phyloP scores from a whole-genome alignment of 148 eudicot genomes.

The Suaeda aralocaspica region DNA sequence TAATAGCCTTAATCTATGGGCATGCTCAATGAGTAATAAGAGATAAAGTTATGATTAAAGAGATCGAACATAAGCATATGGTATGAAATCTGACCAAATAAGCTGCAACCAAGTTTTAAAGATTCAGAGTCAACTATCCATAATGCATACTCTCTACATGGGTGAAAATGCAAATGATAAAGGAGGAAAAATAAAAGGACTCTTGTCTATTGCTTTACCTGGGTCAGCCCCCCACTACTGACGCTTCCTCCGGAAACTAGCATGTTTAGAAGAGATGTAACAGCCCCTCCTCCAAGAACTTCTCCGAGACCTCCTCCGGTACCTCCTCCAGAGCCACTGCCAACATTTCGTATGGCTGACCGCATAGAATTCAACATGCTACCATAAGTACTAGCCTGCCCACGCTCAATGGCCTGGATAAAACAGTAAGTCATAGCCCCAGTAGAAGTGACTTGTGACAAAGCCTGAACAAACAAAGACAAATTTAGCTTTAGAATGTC shows the following conservation, averaged over 20 bases:
- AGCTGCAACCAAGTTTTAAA: too few species aligned
- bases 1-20: too few species aligned
- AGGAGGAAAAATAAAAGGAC: not conserved
- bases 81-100: too few species aligned
- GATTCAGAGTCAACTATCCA: too few species aligned
- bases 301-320: too few species aligned
- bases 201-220: constrained; percentile 48
- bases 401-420: constrained; percentile 90
- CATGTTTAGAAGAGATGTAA: constrained; percentile 65
- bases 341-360: constrained; percentile 50
- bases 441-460: constrained; percentile 82
- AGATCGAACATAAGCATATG: too few species aligned
- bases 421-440: constrained; percentile 98
- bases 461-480: constrained; percentile 56
- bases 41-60: too few species aligned
- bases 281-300: constrained; percentile 44
- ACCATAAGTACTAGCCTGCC: constrained; percentile 82
- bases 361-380: constrained; percentile 77
- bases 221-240: constrained; percentile 61
- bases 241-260: constrained; percentile 71
- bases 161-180: not conserved
- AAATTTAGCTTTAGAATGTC: not conserved
- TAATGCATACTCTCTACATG: not conserved
- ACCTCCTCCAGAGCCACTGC: constrained; percentile 52
- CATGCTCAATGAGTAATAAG: too few species aligned